Conservation (phyloP, 2,329 filamentous ascomycete genomes). For the Colletotrichum magnum region DNA sequence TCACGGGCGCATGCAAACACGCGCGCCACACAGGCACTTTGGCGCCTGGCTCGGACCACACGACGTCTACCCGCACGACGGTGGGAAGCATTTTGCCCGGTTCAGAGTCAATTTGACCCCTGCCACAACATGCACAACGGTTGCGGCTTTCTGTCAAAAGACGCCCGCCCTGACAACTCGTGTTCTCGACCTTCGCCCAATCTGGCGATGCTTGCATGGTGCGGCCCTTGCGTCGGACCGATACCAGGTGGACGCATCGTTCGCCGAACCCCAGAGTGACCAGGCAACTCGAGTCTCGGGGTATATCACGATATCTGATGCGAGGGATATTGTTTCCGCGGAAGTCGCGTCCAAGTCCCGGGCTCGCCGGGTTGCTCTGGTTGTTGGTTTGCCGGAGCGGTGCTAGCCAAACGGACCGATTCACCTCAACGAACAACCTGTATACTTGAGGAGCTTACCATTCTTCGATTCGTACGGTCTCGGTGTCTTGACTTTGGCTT, state of each 20-base stretch:
- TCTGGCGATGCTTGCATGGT: not conserved
- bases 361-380: no score
- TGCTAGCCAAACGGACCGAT: no score
- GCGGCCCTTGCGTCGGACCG: constrained; percentile 9
- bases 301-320: no score
- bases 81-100: not conserved
- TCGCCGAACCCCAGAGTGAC: not conserved
- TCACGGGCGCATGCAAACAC: constrained; percentile 3
- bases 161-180: not conserved
- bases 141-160: not conserved
- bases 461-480: no score
- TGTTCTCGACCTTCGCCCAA: not conserved
- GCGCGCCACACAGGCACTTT: constrained; percentile 10
- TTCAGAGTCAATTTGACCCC: not conserved
- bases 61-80: not conserved
- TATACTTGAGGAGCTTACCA: no score
- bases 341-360: no score
- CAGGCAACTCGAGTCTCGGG: not conserved
- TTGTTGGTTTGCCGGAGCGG: no score
- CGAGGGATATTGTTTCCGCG: no score
- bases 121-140: constrained; percentile 1
- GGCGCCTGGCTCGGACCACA: constrained; percentile 25
- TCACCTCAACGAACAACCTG: no score
- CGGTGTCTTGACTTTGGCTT: no score
- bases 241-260: constrained; percentile 3